Evolutionary conservation across 2,329 filamentous ascomycete genomes (phyloP).

Genomic region (Lasiodiplodia theobromae): DNA sequence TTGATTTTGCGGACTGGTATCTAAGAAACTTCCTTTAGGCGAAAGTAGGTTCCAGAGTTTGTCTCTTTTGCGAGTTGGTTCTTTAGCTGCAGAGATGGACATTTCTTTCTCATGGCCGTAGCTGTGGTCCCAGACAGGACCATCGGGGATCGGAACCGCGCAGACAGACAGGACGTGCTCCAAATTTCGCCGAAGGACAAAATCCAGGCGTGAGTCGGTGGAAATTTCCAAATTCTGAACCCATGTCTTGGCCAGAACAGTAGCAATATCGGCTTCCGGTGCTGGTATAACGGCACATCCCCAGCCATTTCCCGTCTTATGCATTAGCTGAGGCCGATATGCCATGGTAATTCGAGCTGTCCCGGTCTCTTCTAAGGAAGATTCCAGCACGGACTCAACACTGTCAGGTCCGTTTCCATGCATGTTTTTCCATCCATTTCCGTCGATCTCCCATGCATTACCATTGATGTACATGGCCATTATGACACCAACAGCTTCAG

Average conservation of each 20-base stretch:
- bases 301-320: not conserved
- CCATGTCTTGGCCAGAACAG: no score
- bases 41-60: no score
- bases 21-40: no score
- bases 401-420: not conserved
- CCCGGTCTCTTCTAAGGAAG: not conserved
- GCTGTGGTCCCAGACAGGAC: not conserved
- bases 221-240: not conserved
- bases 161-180: slow-evolving; percentile 33
- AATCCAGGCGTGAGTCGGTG: slow-evolving; percentile 14
- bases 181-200: slow-evolving; percentile 30
- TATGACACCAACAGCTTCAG: slow-evolving; percentile 2
- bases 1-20: no score
- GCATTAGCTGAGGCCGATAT: slow-evolving; percentile 12
- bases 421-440: not conserved
- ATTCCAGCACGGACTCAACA: not conserved
- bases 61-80: no score
- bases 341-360: not conserved
- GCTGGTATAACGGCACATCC: not conserved
- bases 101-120: not conserved
- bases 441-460: not conserved
- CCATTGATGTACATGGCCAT: slow-evolving; percentile 8
- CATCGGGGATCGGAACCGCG: slow-evolving; percentile 6
- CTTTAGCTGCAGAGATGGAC: no score
- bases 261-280: not conserved